Evolutionary conservation across 2,329 filamentous ascomycete species (phyloP), one percentile per base, ranked within the genome.

Genomic region (Cladosporium sphaerospermum): DNA sequence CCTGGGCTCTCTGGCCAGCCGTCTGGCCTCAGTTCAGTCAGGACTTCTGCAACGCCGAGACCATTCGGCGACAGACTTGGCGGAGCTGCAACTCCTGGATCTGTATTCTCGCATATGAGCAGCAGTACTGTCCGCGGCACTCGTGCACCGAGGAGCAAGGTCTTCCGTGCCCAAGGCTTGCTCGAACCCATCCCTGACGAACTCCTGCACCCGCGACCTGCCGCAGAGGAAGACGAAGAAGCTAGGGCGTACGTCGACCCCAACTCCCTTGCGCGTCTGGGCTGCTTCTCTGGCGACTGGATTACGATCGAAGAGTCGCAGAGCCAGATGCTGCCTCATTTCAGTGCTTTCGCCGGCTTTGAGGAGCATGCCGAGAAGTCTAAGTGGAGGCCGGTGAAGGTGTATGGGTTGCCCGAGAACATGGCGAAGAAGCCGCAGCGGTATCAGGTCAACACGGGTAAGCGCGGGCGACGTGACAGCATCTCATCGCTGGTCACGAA

Each of bases 201-300:
- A 41, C 71, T 95, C 2, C 75, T 99, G 2, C 86, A 97, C 59
- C 93, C 93, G 0, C 91, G 87, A 60, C 92, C 93, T 2, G 70
- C 78, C 0, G 81, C 83, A 23, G 90, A 96, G 56, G 93, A 99
- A 56, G 90, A 96, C 59, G 86, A 95, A 61, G 83, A 86, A 61
- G 85, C 89, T 1, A 84, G 93, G 45, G 80, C 97, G 2, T 99
- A 92, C 64, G 91, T 99, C 4, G 90, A 96, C 62, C 86, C 95
- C 7, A 85, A 82, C 54, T 88, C 89, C 1, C 72, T 99, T 16
- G 86, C 89, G 11, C 90, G 91, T 61, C 86, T 99, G 51, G 91
- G 92, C 13, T 97, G 92, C 69, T 99, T 99, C 67, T 97, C 92
- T 0, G 93, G 93, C 31, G 93, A 99, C 66, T 99, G 93, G 93